Percentiles rank a stretch among this genome's conserved stretches.
Evolutionary conservation across 108 stramenopile genomes (phyloP).

Genomic region (Aurantiochytrium sp.): DNA sequence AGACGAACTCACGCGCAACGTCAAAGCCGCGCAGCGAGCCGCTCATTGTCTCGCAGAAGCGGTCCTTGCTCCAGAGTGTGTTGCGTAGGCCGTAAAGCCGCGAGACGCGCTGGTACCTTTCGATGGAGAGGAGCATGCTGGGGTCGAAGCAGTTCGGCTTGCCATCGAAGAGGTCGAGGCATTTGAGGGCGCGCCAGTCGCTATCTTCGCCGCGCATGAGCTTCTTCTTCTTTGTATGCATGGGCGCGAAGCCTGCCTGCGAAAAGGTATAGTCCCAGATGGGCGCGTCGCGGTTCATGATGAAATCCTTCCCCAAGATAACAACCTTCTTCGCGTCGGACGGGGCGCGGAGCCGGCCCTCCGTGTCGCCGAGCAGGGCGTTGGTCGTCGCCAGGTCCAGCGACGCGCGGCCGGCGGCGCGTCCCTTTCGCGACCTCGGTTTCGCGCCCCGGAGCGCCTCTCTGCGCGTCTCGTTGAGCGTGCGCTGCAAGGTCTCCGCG

Average conservation of each 20-base stretch:
- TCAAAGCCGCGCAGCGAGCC: neutral
- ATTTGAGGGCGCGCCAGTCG: constrained; percentile 4
- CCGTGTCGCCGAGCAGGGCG: neutral
- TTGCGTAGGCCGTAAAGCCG: neutral
- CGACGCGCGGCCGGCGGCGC: neutral
- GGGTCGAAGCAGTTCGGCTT: constrained; percentile 13
- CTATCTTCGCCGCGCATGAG: neutral
- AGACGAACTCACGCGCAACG: neutral
- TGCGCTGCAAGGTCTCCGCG: too few species aligned
- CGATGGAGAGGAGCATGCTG: neutral
- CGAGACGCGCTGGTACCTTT: neutral
- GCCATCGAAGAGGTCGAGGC: constrained; percentile 1
- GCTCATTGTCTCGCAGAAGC: constrained; percentile 12
- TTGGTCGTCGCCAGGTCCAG: neutral
- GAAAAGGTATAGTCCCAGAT: neutral
- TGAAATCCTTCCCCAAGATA: neutral
- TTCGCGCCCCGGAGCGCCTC: too few species aligned
- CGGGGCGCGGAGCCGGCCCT: neutral
- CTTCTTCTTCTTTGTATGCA: neutral
- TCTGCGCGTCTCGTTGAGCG: too few species aligned
- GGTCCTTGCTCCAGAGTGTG: neutral
- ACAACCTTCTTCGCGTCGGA: neutral
- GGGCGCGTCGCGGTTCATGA: neutral
- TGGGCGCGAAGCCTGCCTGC: neutral
- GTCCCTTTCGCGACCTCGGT: too few species aligned